These are phyloP conservation scores for Diatrype stigma DNA, from an alignment of 2,329 filamentous ascomycete species.

Conservation along the genomic window DNA sequence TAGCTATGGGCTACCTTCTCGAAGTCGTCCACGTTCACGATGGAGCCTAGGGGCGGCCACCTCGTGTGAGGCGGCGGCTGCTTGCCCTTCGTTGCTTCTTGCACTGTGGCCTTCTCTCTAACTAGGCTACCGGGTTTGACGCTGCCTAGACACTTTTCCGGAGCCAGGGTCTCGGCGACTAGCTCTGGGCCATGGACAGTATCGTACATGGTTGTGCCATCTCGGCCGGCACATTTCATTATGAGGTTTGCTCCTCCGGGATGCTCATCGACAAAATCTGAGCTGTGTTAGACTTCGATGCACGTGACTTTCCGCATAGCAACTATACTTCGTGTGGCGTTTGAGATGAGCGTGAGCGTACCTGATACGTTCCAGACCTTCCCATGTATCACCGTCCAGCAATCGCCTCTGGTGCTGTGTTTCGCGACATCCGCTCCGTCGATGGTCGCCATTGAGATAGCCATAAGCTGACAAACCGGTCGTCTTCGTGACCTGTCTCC, in stretches of 20 bases:
- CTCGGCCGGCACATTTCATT: constrained; percentile 45
- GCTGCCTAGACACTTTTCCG: constrained; percentile 43
- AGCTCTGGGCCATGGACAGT: constrained; percentile 43
- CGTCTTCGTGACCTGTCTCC: too few species aligned
- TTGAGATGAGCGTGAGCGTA: neutral
- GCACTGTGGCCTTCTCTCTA: constrained; percentile 21
- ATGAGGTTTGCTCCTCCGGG: constrained; percentile 40
- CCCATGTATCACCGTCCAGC: constrained; percentile 66
- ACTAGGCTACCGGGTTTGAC: constrained; percentile 39
- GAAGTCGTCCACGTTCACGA: constrained; percentile 49
- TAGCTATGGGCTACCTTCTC: constrained; percentile 41
- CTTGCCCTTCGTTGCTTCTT: constrained; percentile 20
- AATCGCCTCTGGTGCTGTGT: constrained; percentile 45
- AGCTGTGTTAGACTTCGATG: too few species aligned
- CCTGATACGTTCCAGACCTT: constrained; percentile 64
- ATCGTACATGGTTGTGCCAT: constrained; percentile 50
- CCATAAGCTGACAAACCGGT: too few species aligned
- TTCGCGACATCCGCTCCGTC: constrained; percentile 7
- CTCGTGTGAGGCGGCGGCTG: constrained; percentile 11
- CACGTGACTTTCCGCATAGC: neutral
- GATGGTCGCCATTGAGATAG: too few species aligned
- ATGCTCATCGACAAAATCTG: constrained; percentile 49
- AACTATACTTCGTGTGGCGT: neutral
- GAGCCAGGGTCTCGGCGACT: constrained; percentile 35
- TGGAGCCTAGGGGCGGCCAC: constrained; percentile 36